phyloP scores from a whole-genome alignment of 495 filamentous ascomycete genomes.

The Paragyromitra xinjiangensis region DNA sequence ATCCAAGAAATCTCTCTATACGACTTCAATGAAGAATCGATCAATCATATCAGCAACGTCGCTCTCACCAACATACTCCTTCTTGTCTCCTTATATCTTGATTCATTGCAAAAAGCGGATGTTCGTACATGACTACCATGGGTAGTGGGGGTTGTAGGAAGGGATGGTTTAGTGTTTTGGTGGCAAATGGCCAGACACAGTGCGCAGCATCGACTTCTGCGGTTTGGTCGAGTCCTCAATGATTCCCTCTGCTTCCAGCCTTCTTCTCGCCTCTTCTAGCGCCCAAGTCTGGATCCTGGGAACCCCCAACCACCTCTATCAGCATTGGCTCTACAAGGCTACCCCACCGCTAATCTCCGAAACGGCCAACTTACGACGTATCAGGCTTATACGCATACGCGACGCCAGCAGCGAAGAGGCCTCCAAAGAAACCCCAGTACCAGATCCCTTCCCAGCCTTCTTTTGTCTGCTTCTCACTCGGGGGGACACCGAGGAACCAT shows the following conservation, averaged over 20 bases:
- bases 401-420: conserved; percentile 74
- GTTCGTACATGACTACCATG: conserved; percentile 22
- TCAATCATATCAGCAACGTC: conserved; percentile 2
- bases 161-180: conserved; percentile 31
- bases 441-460: conserved; percentile 94
- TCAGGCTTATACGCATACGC: conserved; percentile 98
- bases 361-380: conserved; percentile 80
- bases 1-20: conserved; percentile 37
- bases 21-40: conserved; percentile 7
- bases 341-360: background rate
- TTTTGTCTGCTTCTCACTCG: conserved; percentile 91
- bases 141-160: background rate
- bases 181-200: conserved; percentile 44
- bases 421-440: conserved; percentile 91
- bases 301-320: conserved; percentile 31
- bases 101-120: conserved; percentile 3
- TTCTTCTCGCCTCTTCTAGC: conserved; percentile 89
- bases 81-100: conserved; percentile 4
- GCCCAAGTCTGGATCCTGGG: conserved; percentile 98
- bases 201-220: conserved; percentile 44
- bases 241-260: conserved; percentile 94
- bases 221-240: conserved; percentile 56
- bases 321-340: background rate
- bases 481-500: conserved; percentile 89
- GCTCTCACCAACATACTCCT: background rate